These are phyloP conservation scores for Camellia sinensis DNA, from an alignment of 148 eudicot species.

Conservation along the genomic window DNA sequence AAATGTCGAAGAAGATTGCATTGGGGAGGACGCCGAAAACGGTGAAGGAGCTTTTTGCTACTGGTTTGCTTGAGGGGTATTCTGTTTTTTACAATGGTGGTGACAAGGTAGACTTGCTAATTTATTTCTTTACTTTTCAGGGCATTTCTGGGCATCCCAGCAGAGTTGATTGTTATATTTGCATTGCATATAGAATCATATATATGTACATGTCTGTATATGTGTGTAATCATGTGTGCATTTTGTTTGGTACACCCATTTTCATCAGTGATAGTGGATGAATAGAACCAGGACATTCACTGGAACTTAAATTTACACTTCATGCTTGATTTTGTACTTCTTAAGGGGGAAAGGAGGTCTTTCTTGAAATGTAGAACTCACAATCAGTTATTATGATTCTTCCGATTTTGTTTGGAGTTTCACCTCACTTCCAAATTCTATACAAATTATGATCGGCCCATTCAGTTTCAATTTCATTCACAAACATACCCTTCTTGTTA, in stretches of 20 bases:
- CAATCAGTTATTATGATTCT: background rate
- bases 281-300: background rate
- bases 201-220: background rate
- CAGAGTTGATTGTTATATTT: background rate
- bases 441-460: background rate
- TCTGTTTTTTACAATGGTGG: slow-evolving; percentile 74
- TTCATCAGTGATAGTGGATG: background rate
- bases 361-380: background rate
- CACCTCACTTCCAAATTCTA: background rate
- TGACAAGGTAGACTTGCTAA: slow-evolving; percentile 49
- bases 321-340: background rate
- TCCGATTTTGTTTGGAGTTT: background rate
- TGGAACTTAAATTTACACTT: background rate
- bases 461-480: background rate
- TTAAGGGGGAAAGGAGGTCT: background rate
- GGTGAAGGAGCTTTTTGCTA: slow-evolving; percentile 65
- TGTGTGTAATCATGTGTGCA: background rate
- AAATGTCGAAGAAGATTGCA: slow-evolving; percentile 53
- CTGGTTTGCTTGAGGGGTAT: slow-evolving; percentile 86
- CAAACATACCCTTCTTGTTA: background rate
- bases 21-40: slow-evolving; percentile 42
- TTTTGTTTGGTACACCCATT: background rate
- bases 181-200: background rate
- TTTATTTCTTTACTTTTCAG: background rate
- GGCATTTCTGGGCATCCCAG: background rate